These are phyloP conservation scores for Lojkania enalia DNA, from an alignment of 2,329 filamentous ascomycete species.

Conservation along the genomic window DNA sequence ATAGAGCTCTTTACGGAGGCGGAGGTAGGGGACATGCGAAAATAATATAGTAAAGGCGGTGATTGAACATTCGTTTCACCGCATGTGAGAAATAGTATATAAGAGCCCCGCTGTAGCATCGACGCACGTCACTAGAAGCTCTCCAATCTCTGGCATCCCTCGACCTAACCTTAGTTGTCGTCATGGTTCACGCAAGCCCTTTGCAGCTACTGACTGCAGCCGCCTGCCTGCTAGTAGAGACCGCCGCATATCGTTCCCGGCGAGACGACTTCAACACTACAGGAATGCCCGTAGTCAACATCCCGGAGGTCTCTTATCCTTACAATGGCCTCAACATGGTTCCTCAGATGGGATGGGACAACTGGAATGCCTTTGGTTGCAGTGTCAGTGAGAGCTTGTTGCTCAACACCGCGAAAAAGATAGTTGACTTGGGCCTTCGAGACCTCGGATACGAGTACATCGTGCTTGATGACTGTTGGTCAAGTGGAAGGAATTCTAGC, in stretches of 20 bases:
- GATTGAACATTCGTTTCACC: no score
- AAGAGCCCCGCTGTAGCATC: no score
- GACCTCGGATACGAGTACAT: conserved; percentile 60
- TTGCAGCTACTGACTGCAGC: conserved; percentile 10
- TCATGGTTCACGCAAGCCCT: conserved; percentile 2
- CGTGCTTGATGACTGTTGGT: conserved; percentile 64
- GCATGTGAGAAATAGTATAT: no score
- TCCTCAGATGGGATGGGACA: conserved; percentile 57
- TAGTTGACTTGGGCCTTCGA: conserved; percentile 57
- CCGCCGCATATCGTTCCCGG: conserved; percentile 15
- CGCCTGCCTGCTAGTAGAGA: conserved; percentile 10
- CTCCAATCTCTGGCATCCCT: no score
- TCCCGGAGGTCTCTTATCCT: conserved; percentile 19
- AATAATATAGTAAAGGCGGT: no score
- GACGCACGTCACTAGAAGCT: no score
- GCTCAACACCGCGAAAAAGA: conserved; percentile 56
- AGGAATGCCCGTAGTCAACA: conserved; percentile 18
- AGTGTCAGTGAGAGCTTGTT: conserved; percentile 54
- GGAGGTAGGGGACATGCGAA: no score
- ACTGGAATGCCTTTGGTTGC: conserved; percentile 61
- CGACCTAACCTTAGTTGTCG: no score
- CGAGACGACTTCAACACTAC: conserved; percentile 20
- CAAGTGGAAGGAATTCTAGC: conserved; percentile 41
- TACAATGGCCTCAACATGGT: conserved; percentile 44
- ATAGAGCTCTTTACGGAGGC: no score